phyloP scores from a whole-genome alignment of 768 basidiomycete species.

The Boletellus sp. region DNA sequence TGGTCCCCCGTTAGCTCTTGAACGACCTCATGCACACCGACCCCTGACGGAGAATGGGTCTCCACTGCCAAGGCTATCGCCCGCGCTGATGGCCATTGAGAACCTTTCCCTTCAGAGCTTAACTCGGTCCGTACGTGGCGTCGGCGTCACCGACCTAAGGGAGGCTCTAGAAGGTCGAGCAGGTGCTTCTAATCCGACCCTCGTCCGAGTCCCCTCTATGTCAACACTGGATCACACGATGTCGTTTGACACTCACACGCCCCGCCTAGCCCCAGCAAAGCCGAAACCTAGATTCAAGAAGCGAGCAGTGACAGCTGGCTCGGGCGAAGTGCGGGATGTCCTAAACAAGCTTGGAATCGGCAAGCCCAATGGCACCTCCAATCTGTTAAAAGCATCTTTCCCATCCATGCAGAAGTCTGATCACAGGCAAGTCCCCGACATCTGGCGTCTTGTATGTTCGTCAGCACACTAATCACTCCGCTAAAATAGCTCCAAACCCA shows the following conservation, averaged over 20 bases:
- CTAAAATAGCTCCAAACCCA: conserved; percentile 15
- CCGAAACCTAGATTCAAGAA: conserved; percentile 57
- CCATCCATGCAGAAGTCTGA: conserved; percentile 48
- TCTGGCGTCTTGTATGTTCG: neutral
- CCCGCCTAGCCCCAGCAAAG: conserved; percentile 43
- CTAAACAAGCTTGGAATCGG: conserved; percentile 81
- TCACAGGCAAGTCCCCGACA: conserved; percentile 32
- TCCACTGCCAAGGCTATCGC: conserved; percentile 76
- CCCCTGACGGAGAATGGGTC: conserved; percentile 67
- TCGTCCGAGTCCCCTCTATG: conserved; percentile 66
- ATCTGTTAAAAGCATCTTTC: conserved; percentile 69
- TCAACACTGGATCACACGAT: conserved; percentile 73
- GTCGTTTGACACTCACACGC: conserved; percentile 40
- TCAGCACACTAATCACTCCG: conserved; percentile 2
- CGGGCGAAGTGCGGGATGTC: conserved; percentile 77
- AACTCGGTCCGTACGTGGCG: conserved; percentile 69
- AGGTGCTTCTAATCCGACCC: conserved; percentile 75
- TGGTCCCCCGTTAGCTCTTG: conserved; percentile 42
- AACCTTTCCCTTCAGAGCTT: conserved; percentile 86
- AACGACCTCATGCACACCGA: conserved; percentile 51
- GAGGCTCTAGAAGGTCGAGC: conserved; percentile 86
- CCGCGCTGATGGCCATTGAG: conserved; percentile 86
- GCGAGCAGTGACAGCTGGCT: conserved; percentile 44
- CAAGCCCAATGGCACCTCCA: conserved; percentile 56
- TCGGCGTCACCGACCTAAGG: conserved; percentile 84